Evolutionary conservation across 2,329 filamentous ascomycete genomes (phyloP).

Genomic region (Ophiosphaerella herpotricha): DNA sequence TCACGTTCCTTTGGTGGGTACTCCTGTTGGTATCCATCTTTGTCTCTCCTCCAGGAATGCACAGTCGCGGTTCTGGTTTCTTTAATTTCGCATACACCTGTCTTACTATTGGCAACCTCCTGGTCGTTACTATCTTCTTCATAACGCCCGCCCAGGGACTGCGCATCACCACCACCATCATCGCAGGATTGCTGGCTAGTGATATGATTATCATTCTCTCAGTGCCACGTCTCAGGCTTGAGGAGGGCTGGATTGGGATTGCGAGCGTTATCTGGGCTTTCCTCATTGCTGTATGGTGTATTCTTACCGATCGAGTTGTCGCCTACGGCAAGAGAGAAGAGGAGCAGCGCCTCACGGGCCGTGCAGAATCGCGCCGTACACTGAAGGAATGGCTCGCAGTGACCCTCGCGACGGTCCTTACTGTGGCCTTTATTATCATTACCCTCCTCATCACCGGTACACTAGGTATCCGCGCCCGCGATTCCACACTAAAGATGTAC

Average conservation of each 20-base stretch:
- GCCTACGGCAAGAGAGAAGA: slow-evolving; percentile 92
- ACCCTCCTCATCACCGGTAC: slow-evolving; percentile 77
- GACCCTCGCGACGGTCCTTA: slow-evolving; percentile 71
- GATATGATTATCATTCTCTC: slow-evolving; percentile 80
- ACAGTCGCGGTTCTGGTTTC: slow-evolving; percentile 89
- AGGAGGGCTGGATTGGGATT: slow-evolving; percentile 93
- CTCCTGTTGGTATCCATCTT: slow-evolving; percentile 87
- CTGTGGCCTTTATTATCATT: slow-evolving; percentile 70
- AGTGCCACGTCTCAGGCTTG: slow-evolving; percentile 73
- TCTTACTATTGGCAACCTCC: slow-evolving; percentile 74
- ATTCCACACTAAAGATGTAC: slow-evolving; percentile 72
- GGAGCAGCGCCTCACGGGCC: slow-evolving; percentile 88
- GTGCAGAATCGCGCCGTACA: slow-evolving; percentile 81
- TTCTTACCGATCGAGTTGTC: slow-evolving; percentile 80
- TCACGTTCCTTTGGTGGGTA: slow-evolving; percentile 92
- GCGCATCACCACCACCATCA: slow-evolving; percentile 71
- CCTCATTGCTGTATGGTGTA: slow-evolving; percentile 76
- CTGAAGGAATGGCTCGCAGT: slow-evolving; percentile 85
- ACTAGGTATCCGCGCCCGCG: slow-evolving; percentile 77
- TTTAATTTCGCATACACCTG: slow-evolving; percentile 84
- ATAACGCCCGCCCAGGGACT: slow-evolving; percentile 79
- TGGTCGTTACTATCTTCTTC: slow-evolving; percentile 85
- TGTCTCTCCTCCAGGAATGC: slow-evolving; percentile 83
- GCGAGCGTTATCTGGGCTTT: slow-evolving; percentile 82
- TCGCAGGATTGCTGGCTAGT: slow-evolving; percentile 69